Evolutionary conservation across 2,329 filamentous ascomycete genomes (phyloP).

Genomic region (Boeremia lycopersici): DNA sequence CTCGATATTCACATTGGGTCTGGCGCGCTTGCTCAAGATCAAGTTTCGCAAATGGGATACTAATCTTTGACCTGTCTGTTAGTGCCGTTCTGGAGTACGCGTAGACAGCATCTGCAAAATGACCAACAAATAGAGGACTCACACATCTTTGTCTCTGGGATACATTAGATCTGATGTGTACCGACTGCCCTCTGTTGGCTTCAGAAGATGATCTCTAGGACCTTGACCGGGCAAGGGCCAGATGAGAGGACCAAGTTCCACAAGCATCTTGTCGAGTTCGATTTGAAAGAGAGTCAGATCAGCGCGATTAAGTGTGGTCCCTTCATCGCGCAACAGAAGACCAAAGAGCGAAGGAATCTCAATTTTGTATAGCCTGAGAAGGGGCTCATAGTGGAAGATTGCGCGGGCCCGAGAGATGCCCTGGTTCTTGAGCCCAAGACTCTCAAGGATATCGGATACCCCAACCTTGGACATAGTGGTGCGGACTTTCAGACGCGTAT

Average conservation of each 20-base stretch:
- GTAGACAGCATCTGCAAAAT: not conserved
- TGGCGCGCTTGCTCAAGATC: not conserved
- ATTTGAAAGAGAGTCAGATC: conserved; percentile 18
- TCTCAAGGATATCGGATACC: not conserved
- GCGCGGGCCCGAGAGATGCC: not conserved
- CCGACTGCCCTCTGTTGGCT: conserved; percentile 7
- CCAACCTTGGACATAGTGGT: not conserved
- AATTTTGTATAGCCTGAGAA: conserved; percentile 12
- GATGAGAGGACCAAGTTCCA: conserved; percentile 18
- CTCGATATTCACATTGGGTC: not conserved
- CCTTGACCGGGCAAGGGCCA: conserved; percentile 17
- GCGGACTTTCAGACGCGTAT: too few species aligned
- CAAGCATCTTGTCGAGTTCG: conserved; percentile 19
- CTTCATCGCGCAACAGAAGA: conserved; percentile 13
- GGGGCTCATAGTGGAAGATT: conserved; percentile 7
- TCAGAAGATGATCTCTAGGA: conserved; percentile 14
- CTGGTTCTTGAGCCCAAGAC: not conserved
- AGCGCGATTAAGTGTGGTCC: conserved; percentile 3
- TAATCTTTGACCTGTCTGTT: not conserved
- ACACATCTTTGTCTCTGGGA: conserved; percentile 1
- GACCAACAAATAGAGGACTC: not conserved
- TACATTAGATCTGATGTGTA: conserved; percentile 21
- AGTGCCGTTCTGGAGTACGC: too few species aligned
- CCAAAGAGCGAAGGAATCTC: conserved; percentile 18
- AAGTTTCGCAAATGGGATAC: not conserved